phyloP scores from a whole-genome alignment of 352 stramenopile genomes.

The Nothophytophthora sp. region DNA sequence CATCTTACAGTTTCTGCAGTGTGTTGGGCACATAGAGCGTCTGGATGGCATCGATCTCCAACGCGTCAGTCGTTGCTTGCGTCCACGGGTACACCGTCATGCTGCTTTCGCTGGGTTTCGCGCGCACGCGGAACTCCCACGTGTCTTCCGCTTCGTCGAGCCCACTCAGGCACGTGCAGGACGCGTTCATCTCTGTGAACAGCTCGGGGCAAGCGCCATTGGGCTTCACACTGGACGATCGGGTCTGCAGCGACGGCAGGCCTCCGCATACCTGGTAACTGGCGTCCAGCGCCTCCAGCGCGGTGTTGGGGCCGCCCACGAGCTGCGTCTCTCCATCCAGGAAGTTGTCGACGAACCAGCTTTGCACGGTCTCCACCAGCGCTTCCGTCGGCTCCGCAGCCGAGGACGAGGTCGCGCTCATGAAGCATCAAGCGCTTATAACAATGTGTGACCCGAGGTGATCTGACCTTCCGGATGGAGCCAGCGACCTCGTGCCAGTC shows the following conservation, averaged over 20 bases:
- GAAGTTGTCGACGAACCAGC: conserved; percentile 34
- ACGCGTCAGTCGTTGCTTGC: conserved; percentile 8
- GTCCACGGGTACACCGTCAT: conserved; percentile 7
- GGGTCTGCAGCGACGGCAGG: conserved; percentile 26
- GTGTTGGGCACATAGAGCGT: conserved; percentile 26
- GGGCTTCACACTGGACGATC: conserved; percentile 16
- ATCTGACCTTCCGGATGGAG: conserved; percentile 2
- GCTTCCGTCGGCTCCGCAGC: background rate
- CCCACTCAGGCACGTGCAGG: conserved; percentile 41
- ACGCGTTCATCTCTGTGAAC: conserved; percentile 31
- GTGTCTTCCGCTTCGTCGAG: conserved; percentile 1
- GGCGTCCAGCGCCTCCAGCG: conserved; percentile 1
- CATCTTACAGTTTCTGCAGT: conserved; percentile 25
- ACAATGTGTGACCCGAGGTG: background rate
- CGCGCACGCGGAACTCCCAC: conserved; percentile 25
- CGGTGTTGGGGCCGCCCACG: conserved; percentile 14
- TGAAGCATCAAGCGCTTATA: too few species aligned
- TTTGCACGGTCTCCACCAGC: conserved; percentile 18
- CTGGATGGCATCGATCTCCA: conserved; percentile 28
- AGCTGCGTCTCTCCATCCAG: conserved; percentile 34
- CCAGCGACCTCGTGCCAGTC: conserved; percentile 4
- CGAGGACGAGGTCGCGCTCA: conserved; percentile 3
- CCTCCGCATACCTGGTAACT: conserved; percentile 23
- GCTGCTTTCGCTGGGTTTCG: conserved; percentile 2
- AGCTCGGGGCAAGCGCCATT: conserved; percentile 31